Evolutionary conservation across 2,329 filamentous ascomycete species (phyloP).

Genomic region (Penicillium capsulatum): DNA sequence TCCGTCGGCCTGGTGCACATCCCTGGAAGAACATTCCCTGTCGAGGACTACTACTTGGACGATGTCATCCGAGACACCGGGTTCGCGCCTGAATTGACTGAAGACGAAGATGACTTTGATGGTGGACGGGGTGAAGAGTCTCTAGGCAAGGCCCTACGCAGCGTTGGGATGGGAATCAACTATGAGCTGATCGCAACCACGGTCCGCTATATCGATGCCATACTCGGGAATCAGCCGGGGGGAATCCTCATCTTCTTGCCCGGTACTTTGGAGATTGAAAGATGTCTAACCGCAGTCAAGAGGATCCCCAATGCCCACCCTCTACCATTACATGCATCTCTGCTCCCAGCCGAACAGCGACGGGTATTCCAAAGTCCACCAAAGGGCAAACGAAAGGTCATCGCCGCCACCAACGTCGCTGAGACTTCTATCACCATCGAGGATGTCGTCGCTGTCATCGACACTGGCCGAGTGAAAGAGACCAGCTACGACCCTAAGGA

Average conservation of each 20-base stretch:
- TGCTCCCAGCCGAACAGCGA: constrained; percentile 83
- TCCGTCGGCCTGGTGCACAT: constrained; percentile 81
- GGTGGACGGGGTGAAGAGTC: constrained; percentile 46
- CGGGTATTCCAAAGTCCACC: constrained; percentile 77
- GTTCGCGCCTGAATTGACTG: constrained; percentile 51
- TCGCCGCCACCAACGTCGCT: constrained; percentile 93
- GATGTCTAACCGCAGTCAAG: constrained; percentile 66
- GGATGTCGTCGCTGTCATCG: constrained; percentile 92
- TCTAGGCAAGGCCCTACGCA: constrained; percentile 66
- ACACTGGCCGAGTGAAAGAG: constrained; percentile 93
- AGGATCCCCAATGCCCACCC: constrained; percentile 66
- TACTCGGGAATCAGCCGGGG: constrained; percentile 68
- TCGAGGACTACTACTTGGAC: constrained; percentile 84
- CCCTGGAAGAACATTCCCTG: constrained; percentile 80
- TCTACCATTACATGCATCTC: constrained; percentile 84
- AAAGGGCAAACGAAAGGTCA: constrained; percentile 78
- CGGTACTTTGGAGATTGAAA: constrained; percentile 85
- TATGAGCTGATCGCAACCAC: constrained; percentile 80
- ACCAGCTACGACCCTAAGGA: constrained; percentile 87
- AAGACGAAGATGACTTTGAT: constrained; percentile 36
- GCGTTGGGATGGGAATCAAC: constrained; percentile 78
- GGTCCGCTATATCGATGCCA: constrained; percentile 73
- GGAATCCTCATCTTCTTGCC: constrained; percentile 95
- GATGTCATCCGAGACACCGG: constrained; percentile 77
- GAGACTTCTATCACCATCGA: constrained; percentile 99